Evolutionary conservation across 2,329 filamentous ascomycete genomes (phyloP).

Genomic region (Verticillium isaacii): DNA sequence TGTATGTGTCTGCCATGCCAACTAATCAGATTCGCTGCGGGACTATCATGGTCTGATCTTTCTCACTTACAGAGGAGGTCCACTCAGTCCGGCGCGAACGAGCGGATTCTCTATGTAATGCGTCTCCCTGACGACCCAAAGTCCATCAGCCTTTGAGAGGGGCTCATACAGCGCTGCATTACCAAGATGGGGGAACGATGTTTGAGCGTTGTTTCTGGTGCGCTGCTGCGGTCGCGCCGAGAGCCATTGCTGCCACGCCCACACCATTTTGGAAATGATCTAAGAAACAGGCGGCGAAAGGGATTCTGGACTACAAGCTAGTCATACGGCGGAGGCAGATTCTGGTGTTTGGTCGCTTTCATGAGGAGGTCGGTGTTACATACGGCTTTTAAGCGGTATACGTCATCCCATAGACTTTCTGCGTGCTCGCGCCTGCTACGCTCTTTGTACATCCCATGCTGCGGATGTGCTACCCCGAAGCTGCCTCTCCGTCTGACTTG

Average conservation of each 20-base stretch:
- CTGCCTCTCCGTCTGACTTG: background rate
- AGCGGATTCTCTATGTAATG: constrained; percentile 12
- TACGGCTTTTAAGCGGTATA: background rate
- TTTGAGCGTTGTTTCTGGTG: constrained; percentile 2
- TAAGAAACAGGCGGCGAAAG: background rate
- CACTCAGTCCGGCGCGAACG: constrained; percentile 10
- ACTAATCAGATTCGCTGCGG: background rate
- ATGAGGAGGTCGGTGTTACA: background rate
- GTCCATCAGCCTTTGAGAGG: constrained; percentile 2
- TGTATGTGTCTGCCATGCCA: constrained; percentile 14
- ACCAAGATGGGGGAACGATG: background rate
- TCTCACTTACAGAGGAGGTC: constrained; percentile 12
- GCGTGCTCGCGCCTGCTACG: background rate
- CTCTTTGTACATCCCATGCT: background rate
- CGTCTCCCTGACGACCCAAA: constrained; percentile 10
- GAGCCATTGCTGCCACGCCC: constrained; percentile 14
- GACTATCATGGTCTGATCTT: background rate
- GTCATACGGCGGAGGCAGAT: background rate
- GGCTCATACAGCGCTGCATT: constrained; percentile 8
- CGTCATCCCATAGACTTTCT: background rate
- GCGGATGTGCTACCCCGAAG: background rate
- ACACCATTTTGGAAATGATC: constrained; percentile 6
- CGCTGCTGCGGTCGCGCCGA: constrained; percentile 10
- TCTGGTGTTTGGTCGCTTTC: background rate
- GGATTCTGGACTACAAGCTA: background rate